Percentiles rank a stretch among this genome's conserved stretches.
These are phyloP conservation scores for Aspergillus proliferans DNA, from an alignment of 2,329 filamentous ascomycete genomes.

Conservation along the genomic window DNA sequence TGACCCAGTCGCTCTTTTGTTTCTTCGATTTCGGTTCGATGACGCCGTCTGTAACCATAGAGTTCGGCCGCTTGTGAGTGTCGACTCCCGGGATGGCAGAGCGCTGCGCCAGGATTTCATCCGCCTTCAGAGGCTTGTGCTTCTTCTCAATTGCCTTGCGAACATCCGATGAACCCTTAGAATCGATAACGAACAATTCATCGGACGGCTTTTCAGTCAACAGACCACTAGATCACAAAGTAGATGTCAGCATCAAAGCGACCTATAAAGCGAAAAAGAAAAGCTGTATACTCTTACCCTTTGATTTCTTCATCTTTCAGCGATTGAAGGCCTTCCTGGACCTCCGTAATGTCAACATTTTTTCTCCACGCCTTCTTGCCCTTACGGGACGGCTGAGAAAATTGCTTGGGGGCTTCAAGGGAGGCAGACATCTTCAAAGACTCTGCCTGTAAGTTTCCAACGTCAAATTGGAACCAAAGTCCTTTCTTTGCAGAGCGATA, in stretches of 20 bases:
- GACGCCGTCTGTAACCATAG: constrained; percentile 66
- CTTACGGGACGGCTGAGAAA: constrained; percentile 86
- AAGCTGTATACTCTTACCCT: constrained; percentile 53
- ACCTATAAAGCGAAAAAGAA: not conserved
- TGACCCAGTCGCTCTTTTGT: constrained; percentile 70
- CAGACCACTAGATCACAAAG: constrained; percentile 58
- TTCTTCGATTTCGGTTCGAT: constrained; percentile 64
- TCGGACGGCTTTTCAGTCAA: constrained; percentile 75
- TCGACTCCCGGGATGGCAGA: constrained; percentile 76
- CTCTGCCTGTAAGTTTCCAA: constrained; percentile 1
- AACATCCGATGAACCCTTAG: constrained; percentile 61
- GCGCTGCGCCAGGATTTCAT: constrained; percentile 82
- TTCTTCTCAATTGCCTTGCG: constrained; percentile 59
- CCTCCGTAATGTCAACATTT: constrained; percentile 87
- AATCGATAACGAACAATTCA: constrained; percentile 80
- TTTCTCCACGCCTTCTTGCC: constrained; percentile 99
- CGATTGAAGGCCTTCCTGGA: constrained; percentile 74
- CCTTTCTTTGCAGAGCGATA: constrained; percentile 13
- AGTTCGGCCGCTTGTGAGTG: constrained; percentile 66
- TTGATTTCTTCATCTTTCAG: constrained; percentile 84
- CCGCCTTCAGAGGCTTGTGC: constrained; percentile 75
- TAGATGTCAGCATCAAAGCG: constrained; percentile 3
- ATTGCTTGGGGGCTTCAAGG: constrained; percentile 62
- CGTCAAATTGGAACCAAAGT: constrained; percentile 13
- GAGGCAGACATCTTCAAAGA: constrained; percentile 26